Evolutionary conservation across 768 basidiomycete genomes (phyloP).

Genomic region (Hypholoma sublateritium): DNA sequence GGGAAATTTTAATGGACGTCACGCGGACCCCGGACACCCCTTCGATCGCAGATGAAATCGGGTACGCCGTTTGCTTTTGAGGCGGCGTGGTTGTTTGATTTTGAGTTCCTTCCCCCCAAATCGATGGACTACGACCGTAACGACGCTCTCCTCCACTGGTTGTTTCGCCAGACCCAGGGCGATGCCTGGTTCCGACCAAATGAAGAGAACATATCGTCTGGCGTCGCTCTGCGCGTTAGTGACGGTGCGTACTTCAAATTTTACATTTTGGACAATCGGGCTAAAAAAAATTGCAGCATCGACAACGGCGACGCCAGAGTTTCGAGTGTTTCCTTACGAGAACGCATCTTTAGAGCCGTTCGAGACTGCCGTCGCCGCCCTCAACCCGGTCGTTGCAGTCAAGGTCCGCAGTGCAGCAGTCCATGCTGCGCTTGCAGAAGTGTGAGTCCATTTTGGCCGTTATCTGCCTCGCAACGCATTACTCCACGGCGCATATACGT

Average conservation of each 20-base stretch:
- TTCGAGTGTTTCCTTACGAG: constrained; percentile 85
- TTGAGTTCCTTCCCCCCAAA: neutral
- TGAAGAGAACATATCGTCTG: constrained; percentile 70
- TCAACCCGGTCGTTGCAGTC: constrained; percentile 83
- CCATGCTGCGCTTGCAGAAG: constrained; percentile 71
- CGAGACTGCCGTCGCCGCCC: constrained; percentile 62
- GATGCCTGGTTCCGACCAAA: constrained; percentile 85
- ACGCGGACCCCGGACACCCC: constrained; percentile 10
- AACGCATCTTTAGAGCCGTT: constrained; percentile 71
- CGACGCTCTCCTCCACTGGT: constrained; percentile 78
- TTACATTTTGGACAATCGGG: constrained; percentile 15
- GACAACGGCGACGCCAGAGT: constrained; percentile 38
- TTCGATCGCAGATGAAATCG: constrained; percentile 2
- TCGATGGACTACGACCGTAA: constrained; percentile 75
- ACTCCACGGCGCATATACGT: neutral
- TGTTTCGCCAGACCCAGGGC: constrained; percentile 77
- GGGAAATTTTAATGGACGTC: constrained; percentile 2
- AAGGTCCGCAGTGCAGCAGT: constrained; percentile 79
- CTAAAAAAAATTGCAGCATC: constrained; percentile 1
- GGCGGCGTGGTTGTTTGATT: neutral
- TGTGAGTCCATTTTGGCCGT: constrained; percentile 38
- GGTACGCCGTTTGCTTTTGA: constrained; percentile 9
- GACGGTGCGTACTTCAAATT: constrained; percentile 39
- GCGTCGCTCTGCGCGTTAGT: constrained; percentile 59
- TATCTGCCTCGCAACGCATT: neutral